Evolutionary conservation across 2,329 filamentous ascomycete species (phyloP), one percentile per base, ranked within the genome.

Genomic region (Colletotrichum endophyticum): DNA sequence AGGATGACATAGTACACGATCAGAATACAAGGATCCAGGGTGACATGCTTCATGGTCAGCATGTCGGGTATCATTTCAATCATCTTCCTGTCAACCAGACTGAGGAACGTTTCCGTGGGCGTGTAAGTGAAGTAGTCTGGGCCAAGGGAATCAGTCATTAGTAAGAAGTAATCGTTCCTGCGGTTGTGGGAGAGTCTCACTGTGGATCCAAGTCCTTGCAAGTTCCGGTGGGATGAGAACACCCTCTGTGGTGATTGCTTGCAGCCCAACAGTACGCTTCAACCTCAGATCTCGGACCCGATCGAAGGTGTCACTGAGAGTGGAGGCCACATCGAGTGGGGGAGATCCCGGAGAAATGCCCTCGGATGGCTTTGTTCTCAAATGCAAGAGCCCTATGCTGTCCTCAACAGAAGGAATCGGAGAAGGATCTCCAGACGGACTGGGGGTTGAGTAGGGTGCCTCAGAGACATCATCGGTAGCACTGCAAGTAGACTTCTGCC

Each of bases 1-100:
- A 84, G 77, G 15, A 83, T 80, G 66, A 78, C 78, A 25, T 83
- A 84, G 73, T 83, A 84, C n/a, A 84, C 81, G 2, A 84, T 77
- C 0, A 82, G 76, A 16, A 84, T 81, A 6, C 79, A 80, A 3
- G 81, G 78, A 53, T 84, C 82, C 2, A 84, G 68, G 13, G 82
- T 80, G 6, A 84, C 79, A 28, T 83, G 79, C 2, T 78, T 78
- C 19, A 82, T 78, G 16, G 70, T 77, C 28, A 81, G 73, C 27
- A 84, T 81, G 39, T 84, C 82, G 0, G 83, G 83, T 9, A 84
- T 79, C 62, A 83, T 69, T 25, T 84, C 79, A 12, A 84, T 80
- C 12, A 81, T 73, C 25, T 79, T 79, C 11, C 74, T 79, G 70
- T 83, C 79, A 6, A 83, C 74, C 2, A 84, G 78, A 15, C 78